Percentiles rank a stretch among this genome's conserved stretches.
These are phyloP conservation scores for Halenospora varia DNA, from an alignment of 495 filamentous ascomycete genomes.

Conservation along the genomic window DNA sequence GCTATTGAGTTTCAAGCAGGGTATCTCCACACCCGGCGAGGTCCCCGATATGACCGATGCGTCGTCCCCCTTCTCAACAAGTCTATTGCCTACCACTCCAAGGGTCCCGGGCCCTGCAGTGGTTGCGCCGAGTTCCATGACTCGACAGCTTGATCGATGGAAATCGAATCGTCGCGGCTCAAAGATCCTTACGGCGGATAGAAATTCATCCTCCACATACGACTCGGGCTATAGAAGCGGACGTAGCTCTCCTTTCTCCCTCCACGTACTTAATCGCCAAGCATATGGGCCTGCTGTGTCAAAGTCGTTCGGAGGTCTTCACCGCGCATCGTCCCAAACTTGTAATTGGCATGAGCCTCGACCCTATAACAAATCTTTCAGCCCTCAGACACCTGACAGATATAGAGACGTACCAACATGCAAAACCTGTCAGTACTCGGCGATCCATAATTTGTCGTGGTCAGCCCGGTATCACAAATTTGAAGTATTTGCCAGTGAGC, in stretches of 20 bases:
- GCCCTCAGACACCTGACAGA: background rate
- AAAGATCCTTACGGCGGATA: background rate
- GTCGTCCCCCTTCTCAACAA: background rate
- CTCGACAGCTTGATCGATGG: background rate
- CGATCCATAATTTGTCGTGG: constrained; percentile 20
- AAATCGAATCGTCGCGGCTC: background rate
- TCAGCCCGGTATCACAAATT: constrained; percentile 16
- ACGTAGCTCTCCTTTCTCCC: background rate
- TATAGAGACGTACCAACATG: constrained; percentile 10
- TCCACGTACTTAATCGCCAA: background rate
- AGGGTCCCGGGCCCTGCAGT: background rate
- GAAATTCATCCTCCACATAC: background rate
- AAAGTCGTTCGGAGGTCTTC: background rate
- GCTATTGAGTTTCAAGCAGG: background rate
- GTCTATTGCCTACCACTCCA: background rate
- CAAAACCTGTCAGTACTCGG: constrained; percentile 15
- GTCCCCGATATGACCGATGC: background rate
- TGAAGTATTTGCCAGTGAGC: constrained; percentile 12
- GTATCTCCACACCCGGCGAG: background rate
- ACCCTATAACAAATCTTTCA: background rate
- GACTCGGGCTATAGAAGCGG: background rate
- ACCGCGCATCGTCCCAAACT: background rate
- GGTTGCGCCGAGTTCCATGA: background rate
- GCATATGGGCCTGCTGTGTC: background rate
- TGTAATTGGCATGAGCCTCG: background rate